Evolutionary conservation across 805 yeast genomes (phyloP), one percentile per base, ranked within the genome.

Genomic region (Yamadazyma philogaea): DNA sequence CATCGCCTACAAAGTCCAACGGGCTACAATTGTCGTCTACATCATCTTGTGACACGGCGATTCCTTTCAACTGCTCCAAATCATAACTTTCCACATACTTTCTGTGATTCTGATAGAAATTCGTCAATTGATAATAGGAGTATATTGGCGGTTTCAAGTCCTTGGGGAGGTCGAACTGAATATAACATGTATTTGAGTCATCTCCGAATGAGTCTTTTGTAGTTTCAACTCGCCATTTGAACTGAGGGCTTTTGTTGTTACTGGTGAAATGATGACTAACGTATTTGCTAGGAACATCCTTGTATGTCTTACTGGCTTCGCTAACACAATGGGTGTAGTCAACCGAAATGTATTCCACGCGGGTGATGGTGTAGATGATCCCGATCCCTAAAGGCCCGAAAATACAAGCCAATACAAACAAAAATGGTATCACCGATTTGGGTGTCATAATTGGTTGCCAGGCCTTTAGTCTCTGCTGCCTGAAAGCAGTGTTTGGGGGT

Each of bases 341-440:
- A 27, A 93, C 73, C 35, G 75, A 72, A 22, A 93, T 48, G 52
- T 83, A 81, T 56, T 91, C 87, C 12, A 91, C 91, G 48, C 79
- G 77, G 59, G 79, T 75, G n/a, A 88, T 77, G n/a, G 95, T 83
- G 50, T 77, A 77, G 21, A 89, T 63, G 43, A 93, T 75, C 12
- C 87, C 95, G 22, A 90, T 84, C 3, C 99, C 99, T 38, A 93
- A 75, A 1, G 97, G 96, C 1, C 93, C 87, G 65, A 90, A 89
- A 4, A 93, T 73, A 17, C 87, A 69, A 1, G 95, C 87, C 33
- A 87, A 66, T 18, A 84, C 50, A 37, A 89, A 73, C 43, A 93
- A 72, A 39, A 91, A 70, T 2, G 98, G 98, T 34, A 93, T 75
- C 35, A 91, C 97, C 14, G 95, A 82, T 51, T 82, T 82, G 12